These are phyloP conservation scores for Melampsora occidentalis DNA, from an alignment of 1,284 basidiomycete genomes.

Conservation along the genomic window DNA sequence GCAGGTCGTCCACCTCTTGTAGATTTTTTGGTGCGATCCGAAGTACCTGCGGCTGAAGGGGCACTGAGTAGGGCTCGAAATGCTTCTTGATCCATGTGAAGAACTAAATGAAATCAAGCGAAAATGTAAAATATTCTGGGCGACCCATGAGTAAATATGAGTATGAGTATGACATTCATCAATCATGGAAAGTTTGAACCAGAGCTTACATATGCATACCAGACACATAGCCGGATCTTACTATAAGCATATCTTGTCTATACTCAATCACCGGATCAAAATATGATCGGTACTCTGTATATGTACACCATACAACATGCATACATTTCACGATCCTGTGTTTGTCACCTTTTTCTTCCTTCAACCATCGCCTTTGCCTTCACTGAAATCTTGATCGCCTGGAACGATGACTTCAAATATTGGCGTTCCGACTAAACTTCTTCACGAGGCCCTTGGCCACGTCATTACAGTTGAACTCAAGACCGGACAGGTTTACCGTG, in stretches of 20 bases:
- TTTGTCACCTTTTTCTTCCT: no score
- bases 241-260: no score
- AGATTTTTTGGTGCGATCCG: background rate
- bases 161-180: background rate
- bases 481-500: conserved; percentile 93
- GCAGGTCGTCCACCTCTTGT: background rate
- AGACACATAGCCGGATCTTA: background rate
- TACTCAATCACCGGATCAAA: no score
- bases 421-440: conserved; percentile 55
- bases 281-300: no score
- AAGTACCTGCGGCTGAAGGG: background rate
- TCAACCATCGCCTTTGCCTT: background rate
- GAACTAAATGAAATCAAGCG: background rate
- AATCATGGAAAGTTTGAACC: background rate
- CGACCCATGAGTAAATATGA: background rate
- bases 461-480: conserved; percentile 97
- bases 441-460: conserved; percentile 72
- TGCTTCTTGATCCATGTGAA: conserved; percentile 38
- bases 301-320: no score
- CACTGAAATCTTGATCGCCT: background rate
- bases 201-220: background rate
- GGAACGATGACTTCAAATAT: conserved; percentile 47
- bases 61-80: conserved; percentile 41
- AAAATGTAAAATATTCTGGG: no score
- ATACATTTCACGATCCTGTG: no score